Evolutionary conservation across 1,284 basidiomycete genomes (phyloP).

Genomic region (Xerocomus amazonicus): DNA sequence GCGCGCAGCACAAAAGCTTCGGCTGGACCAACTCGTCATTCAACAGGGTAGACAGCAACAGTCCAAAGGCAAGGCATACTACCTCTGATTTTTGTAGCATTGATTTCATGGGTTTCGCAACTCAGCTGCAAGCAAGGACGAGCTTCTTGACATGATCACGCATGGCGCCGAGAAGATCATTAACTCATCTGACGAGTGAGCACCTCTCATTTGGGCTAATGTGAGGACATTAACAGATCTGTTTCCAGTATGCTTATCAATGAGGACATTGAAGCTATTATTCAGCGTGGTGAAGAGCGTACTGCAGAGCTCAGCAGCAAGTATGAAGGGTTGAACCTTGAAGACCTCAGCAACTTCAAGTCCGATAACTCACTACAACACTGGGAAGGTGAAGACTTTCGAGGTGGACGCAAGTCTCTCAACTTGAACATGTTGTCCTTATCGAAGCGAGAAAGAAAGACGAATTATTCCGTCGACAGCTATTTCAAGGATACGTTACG

Average conservation of each 20-base stretch:
- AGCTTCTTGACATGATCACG: conserved; percentile 97
- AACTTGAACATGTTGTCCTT: conserved; percentile 85
- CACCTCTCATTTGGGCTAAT: conserved; percentile 1
- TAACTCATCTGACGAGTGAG: conserved; percentile 66
- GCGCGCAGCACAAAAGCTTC: conserved; percentile 93
- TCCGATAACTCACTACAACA: conserved; percentile 85
- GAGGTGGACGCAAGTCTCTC: conserved; percentile 66
- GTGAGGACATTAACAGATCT: background rate
- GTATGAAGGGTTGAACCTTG: conserved; percentile 86
- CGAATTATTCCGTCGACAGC: conserved; percentile 91
- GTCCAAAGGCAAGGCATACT: conserved; percentile 50
- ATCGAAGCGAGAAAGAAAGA: conserved; percentile 94
- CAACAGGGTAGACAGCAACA: conserved; percentile 87
- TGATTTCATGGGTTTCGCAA: background rate
- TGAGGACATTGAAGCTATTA: conserved; percentile 94
- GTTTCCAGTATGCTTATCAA: conserved; percentile 69
- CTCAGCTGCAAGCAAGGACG: conserved; percentile 90
- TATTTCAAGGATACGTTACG: conserved; percentile 95
- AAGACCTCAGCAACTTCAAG: conserved; percentile 97
- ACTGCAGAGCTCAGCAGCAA: conserved; percentile 89
- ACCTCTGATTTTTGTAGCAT: background rate
- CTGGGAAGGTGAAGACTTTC: conserved; percentile 98
- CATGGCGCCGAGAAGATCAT: conserved; percentile 98
- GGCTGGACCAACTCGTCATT: conserved; percentile 96
- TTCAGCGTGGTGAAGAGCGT: conserved; percentile 86